Percentiles rank a stretch among this genome's conserved stretches.
These are phyloP conservation scores for Hypoxylon lenormandii DNA, from an alignment of 495 filamentous ascomycete genomes.

Conservation along the genomic window DNA sequence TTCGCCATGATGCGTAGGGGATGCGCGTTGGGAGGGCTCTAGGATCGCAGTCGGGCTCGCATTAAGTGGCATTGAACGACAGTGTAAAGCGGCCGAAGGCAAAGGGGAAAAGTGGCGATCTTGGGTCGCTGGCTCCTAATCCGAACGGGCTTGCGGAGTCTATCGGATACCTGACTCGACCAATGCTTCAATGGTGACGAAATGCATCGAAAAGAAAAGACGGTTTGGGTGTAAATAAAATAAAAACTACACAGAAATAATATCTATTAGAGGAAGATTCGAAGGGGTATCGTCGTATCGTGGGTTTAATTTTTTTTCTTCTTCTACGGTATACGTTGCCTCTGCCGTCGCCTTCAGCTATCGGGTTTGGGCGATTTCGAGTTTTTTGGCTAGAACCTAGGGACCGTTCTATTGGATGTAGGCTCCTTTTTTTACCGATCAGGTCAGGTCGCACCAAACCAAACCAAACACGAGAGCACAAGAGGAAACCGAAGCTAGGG, in stretches of 20 bases:
- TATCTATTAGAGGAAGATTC: conserved; percentile 26
- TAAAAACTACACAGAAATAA: conserved; percentile 26
- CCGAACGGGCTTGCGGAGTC: conserved; percentile 41
- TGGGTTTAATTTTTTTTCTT: not conserved
- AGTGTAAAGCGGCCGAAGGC: conserved; percentile 17
- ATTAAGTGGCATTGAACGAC: conserved; percentile 22
- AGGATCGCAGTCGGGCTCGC: conserved; percentile 18
- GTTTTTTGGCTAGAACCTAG: conserved; percentile 42
- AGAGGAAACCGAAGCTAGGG: conserved; percentile 33
- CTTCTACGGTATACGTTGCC: conserved; percentile 29
- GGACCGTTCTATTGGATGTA: conserved; percentile 42
- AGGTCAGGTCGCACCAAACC: conserved; percentile 34
- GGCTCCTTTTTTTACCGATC: conserved; percentile 35
- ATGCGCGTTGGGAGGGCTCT: conserved; percentile 12
- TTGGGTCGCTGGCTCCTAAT: conserved; percentile 31
- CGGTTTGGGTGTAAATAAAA: conserved; percentile 6
- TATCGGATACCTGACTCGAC: conserved; percentile 46
- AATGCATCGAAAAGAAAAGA: conserved; percentile 41
- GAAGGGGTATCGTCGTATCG: conserved; percentile 12
- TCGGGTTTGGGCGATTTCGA: conserved; percentile 36
- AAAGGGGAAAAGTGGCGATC: conserved; percentile 34
- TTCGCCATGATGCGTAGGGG: conserved; percentile 48
- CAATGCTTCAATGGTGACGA: conserved; percentile 43
- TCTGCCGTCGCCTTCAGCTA: conserved; percentile 35
- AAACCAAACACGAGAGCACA: conserved; percentile 6